phyloP scores from a whole-genome alignment of 176 grass and related monocot genomes.

The Raddia distichophylla region DNA sequence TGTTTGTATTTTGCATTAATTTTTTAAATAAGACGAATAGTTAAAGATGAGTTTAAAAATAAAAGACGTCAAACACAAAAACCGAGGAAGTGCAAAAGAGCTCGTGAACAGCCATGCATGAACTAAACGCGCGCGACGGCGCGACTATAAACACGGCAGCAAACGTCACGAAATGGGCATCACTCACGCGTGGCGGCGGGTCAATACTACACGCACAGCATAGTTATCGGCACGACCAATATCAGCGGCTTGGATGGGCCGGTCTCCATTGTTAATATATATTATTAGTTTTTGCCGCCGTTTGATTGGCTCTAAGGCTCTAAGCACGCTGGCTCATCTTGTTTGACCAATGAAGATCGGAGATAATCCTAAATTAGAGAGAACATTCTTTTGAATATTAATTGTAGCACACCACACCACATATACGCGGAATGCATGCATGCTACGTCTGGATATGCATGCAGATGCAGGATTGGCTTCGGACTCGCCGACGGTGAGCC shows the following conservation, averaged over 20 bases:
- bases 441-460: too few species aligned
- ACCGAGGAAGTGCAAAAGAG: too few species aligned
- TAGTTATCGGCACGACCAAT: slow-evolving; percentile 6
- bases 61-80: too few species aligned
- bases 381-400: neutral
- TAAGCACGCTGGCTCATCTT: slow-evolving; percentile 39
- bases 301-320: slow-evolving; percentile 18
- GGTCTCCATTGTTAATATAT: neutral
- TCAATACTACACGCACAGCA: neutral
- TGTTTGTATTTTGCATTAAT: too few species aligned
- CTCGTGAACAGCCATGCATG: too few species aligned
- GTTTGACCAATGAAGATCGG: slow-evolving; percentile 27
- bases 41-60: too few species aligned
- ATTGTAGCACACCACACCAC: neutral
- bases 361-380: slow-evolving; percentile 16
- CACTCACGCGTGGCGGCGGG: too few species aligned
- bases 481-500: neutral
- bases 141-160: neutral
- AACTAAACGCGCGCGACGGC: too few species aligned
- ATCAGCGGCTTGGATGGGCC: neutral
- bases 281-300: neutral
- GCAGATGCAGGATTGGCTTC: neutral
- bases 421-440: neutral
- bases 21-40: too few species aligned
- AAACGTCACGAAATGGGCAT: neutral